Base-by-base conservation (phyloP, 495 filamentous ascomycete species). In the Aspergillus egyptiacus region DNA sequence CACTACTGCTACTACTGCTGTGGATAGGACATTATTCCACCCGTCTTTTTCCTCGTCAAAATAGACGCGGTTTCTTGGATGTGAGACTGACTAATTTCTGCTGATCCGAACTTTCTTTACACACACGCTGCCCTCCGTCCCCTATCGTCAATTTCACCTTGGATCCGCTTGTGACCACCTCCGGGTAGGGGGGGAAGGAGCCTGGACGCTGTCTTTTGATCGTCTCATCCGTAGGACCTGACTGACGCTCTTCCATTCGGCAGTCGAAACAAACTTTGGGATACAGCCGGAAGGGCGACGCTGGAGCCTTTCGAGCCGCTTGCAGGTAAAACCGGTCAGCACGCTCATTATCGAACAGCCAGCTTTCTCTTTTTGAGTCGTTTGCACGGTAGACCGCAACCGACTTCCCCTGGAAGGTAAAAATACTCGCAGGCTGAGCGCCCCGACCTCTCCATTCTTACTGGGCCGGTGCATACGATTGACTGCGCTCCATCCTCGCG, bases 241-340 rank as follows among this genome's bases (percentile, higher is more conserved):
- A 44, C 41, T 31, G 17, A 13, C 38, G 41, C 25, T 15, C 23
- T 3, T 10, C 25, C 27, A 44, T 44, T 44, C 41, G 41, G 41
- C 41, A 46, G 32, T 46, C 22, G 43, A 30, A 40, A 36, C 43
- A n/a, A n/a, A n/a, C 31, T 46, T 36, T n/a, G n/a, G n/a, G n/a
- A n/a, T n/a, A n/a, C n/a, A n/a, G n/a, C n/a, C n/a, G 20, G 25
- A 46, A 36, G 30, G 20, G 28, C 30, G n/a, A n/a, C n/a, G n/a
- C n/a, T n/a, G n/a, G n/a, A n/a, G n/a, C 43, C 4, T 27, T 36
- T 46, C 20, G 31, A 46, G 32, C 43, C 31, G 43, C 22, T 25
- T 46, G 43, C 43, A 46, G 43, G 43, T 46, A 46, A 46, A n/a
- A 14, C 43, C 31, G 43, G 36, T 46, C 43, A 32, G 36, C 42